A percentile compares a stretch with the other conserved stretches of the same genome.
Conservation (phyloP, 208 protist genomes). For the Leishmania braziliensis region DNA sequence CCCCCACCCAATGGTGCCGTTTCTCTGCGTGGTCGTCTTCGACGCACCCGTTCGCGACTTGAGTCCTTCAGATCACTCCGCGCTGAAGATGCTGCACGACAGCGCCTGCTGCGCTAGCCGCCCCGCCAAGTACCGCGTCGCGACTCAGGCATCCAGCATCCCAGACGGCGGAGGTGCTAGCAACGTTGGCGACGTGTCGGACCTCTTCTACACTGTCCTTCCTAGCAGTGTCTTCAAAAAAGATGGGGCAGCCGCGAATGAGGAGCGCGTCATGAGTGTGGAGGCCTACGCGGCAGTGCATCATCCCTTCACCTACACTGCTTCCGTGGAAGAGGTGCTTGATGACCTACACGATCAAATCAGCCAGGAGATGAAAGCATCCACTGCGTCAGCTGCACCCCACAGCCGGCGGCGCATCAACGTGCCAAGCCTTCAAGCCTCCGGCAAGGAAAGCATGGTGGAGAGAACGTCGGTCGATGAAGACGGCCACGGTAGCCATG, state of each 20-base stretch:
- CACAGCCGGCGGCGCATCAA: neutral
- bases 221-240: constrained; percentile 3
- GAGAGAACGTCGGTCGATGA: neutral
- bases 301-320: constrained; percentile 29
- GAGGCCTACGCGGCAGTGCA: constrained; percentile 27
- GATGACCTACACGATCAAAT: constrained; percentile 27
- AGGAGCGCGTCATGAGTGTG: constrained; percentile 16
- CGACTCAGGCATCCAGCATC: neutral
- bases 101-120: neutral
- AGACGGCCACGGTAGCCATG: too few relatives aligned
- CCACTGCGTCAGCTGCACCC: neutral
- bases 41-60: constrained; percentile 33
- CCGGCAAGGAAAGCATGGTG: neutral
- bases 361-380: constrained; percentile 4
- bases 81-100: constrained; percentile 35
- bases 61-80: constrained; percentile 28
- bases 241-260: constrained; percentile 1
- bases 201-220: constrained; percentile 29
- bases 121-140: neutral
- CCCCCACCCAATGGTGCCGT: constrained; percentile 12
- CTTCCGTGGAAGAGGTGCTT: constrained; percentile 39
- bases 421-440: constrained; percentile 1
- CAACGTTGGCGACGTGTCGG: neutral
- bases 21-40: constrained; percentile 45
- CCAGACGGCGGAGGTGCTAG: neutral